phyloP scores from a whole-genome alignment of 2,329 filamentous ascomycete genomes.

The Apiospora rasikravindrae region DNA sequence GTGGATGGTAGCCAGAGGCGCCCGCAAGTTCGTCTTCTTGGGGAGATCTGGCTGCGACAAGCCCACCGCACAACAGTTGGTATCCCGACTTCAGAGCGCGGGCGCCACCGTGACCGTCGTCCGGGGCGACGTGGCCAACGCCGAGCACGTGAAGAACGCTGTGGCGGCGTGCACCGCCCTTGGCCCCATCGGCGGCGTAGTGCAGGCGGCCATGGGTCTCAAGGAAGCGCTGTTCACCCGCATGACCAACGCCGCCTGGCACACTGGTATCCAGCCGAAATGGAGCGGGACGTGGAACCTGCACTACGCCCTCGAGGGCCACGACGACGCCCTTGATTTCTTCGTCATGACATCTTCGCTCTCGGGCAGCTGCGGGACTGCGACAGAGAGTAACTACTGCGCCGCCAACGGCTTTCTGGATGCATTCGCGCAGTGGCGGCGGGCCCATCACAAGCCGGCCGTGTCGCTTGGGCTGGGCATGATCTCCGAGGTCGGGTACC shows the following conservation, averaged over 20 bases:
- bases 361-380: conserved; percentile 27
- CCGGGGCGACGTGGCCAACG: conserved; percentile 37
- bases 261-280: conserved; percentile 44
- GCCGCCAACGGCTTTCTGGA: conserved; percentile 32
- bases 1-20: conserved; percentile 39
- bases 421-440: conserved; percentile 27
- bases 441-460: conserved; percentile 15
- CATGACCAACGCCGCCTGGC: conserved; percentile 47
- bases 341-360: conserved; percentile 34
- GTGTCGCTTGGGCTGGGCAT: conserved; percentile 30
- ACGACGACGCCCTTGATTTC: conserved; percentile 26
- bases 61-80: conserved; percentile 26
- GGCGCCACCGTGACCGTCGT: conserved; percentile 34
- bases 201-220: conserved; percentile 50
- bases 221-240: conserved; percentile 38
- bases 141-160: conserved; percentile 34
- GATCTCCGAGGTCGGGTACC: conserved; percentile 37
- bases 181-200: conserved; percentile 43
- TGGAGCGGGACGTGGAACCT: conserved; percentile 50
- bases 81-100: conserved; percentile 30
- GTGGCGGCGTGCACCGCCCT: conserved; percentile 27
- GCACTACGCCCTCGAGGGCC: conserved; percentile 32
- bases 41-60: conserved; percentile 33
- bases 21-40: conserved; percentile 36
- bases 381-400: conserved; percentile 32